phyloP scores from a whole-genome alignment of 176 grass and related monocot species.

The Zizania latifolia region DNA sequence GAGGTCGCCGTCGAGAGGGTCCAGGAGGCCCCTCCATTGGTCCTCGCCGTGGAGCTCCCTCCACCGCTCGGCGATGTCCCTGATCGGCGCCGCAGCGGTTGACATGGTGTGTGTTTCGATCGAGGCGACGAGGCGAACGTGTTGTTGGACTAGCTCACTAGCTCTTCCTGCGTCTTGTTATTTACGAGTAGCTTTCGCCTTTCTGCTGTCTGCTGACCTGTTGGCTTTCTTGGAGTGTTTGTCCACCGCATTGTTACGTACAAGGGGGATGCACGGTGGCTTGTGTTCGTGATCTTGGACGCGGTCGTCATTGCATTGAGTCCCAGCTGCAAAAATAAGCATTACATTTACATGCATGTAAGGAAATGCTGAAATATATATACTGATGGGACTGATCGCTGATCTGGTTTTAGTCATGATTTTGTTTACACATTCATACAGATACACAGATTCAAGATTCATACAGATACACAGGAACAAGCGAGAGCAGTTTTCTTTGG shows the following conservation, averaged over 20 bases:
- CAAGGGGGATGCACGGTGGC: background rate
- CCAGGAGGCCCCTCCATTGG: slow-evolving; percentile 46
- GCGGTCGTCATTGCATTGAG: background rate
- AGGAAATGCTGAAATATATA: background rate
- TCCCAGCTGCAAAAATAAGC: background rate
- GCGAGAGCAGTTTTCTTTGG: no score
- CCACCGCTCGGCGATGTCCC: slow-evolving; percentile 41
- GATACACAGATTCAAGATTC: no score
- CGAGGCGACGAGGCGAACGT: background rate
- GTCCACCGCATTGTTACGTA: no score
- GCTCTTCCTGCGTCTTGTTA: background rate
- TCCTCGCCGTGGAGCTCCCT: slow-evolving; percentile 38
- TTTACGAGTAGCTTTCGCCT: no score
- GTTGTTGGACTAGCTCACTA: no score
- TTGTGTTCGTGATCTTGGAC: background rate
- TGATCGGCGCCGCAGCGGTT: background rate
- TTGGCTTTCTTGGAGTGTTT: background rate
- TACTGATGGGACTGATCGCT: no score
- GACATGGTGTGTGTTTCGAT: background rate
- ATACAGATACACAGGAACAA: no score
- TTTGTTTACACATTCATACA: no score
- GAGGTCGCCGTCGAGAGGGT: slow-evolving; percentile 43
- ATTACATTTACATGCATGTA: no score
- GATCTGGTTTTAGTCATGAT: no score
- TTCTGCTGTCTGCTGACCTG: background rate